These are phyloP conservation scores for Russula ochroleuca DNA, from an alignment of 768 basidiomycete genomes.

Conservation along the genomic window DNA sequence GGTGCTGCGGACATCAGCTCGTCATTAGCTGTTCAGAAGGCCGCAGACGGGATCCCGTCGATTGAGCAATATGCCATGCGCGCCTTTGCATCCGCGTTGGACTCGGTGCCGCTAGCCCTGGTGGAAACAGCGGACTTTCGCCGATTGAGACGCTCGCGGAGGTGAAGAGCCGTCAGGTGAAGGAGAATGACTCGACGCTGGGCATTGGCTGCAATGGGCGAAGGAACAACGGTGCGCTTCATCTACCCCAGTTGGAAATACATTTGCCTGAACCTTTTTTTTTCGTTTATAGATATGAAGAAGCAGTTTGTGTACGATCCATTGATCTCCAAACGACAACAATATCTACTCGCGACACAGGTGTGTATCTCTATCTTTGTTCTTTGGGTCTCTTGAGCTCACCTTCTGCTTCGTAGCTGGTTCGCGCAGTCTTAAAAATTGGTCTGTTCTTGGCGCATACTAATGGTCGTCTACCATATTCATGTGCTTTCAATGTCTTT, in stretches of 20 bases:
- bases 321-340: conserved; percentile 94
- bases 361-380: conserved; percentile 38
- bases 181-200: conserved; percentile 75
- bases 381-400: conserved; percentile 2
- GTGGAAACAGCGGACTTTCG: conserved; percentile 96
- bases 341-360: conserved; percentile 96
- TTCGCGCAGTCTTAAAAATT: conserved; percentile 84
- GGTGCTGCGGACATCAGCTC: conserved; percentile 98
- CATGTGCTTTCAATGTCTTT: conserved; percentile 15
- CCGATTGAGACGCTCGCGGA: conserved; percentile 97
- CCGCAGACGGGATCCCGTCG: conserved; percentile 94
- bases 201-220: conserved; percentile 90
- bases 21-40: conserved; percentile 86
- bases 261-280: not conserved
- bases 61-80: conserved; percentile 99
- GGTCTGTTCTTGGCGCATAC: conserved; percentile 44
- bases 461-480: not conserved
- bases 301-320: conserved; percentile 96
- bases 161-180: conserved; percentile 88
- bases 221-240: conserved; percentile 73
- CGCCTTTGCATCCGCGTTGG: conserved; percentile 94
- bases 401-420: conserved; percentile 46
- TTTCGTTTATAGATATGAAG: conserved; percentile 76
- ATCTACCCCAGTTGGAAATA: not conserved
- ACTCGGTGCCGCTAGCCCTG: conserved; percentile 91